These are phyloP conservation scores for Rhynchospora tenuis DNA, from an alignment of 176 grass and related monocot species.

Conservation along the genomic window DNA sequence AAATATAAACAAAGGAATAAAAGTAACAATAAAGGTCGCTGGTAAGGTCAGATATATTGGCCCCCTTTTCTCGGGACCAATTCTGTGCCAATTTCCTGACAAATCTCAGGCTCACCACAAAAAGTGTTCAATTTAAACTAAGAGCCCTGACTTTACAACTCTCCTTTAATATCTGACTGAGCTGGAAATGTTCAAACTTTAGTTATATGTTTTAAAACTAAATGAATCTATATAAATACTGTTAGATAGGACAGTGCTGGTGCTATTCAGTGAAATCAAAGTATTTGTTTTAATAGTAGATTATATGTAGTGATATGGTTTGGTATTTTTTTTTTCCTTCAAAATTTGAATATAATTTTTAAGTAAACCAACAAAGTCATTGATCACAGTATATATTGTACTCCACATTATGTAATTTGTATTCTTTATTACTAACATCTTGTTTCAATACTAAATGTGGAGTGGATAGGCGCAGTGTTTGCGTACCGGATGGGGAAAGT, in stretches of 20 bases:
- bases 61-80: background rate
- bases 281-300: no score
- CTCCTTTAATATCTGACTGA: no score
- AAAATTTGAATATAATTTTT: background rate
- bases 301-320: no score
- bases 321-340: background rate
- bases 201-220: no score
- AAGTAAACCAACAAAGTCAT: no score
- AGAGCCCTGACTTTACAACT: background rate
- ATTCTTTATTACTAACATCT: no score
- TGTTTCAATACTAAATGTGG: background rate
- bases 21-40: background rate
- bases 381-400: no score
- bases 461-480: constrained; percentile 60
- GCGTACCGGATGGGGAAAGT: constrained; percentile 69
- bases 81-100: background rate
- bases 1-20: background rate
- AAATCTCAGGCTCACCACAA: background rate
- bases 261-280: no score
- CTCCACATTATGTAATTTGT: no score
- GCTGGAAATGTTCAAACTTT: no score
- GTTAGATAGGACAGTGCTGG: no score
- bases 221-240: no score
- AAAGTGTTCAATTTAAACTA: background rate
- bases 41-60: background rate